Evolutionary conservation across 495 filamentous ascomycete species (phyloP).

Genomic region (Lentithecium fluviatile): DNA sequence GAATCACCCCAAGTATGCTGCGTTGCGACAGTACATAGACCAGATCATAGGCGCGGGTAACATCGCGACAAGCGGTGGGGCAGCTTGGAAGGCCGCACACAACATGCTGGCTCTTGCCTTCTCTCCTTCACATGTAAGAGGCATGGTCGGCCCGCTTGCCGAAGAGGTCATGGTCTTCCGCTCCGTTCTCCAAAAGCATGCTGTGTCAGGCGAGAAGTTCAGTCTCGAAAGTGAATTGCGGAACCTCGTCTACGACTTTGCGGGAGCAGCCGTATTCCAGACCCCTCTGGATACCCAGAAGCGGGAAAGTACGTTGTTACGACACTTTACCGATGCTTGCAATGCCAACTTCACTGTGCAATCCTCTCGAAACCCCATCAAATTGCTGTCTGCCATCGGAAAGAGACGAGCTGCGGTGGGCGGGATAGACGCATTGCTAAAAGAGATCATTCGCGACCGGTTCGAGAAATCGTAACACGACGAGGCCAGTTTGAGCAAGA

Average conservation of each 20-base stretch:
- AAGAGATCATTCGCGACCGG: constrained; percentile 14
- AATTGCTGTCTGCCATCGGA: neutral
- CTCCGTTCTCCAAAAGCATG: constrained; percentile 4
- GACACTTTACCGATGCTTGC: constrained; percentile 5
- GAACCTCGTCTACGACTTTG: constrained; percentile 20
- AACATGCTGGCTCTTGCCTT: constrained; percentile 33
- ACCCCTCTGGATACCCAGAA: constrained; percentile 20
- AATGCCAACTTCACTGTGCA: neutral
- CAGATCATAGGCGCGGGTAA: constrained; percentile 16
- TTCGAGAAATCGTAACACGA: constrained; percentile 5
- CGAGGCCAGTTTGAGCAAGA: constrained; percentile 14
- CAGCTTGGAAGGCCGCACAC: constrained; percentile 24
- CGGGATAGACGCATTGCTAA: neutral
- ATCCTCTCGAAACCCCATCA: constrained; percentile 19
- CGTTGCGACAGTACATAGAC: neutral
- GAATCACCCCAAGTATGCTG: constrained; percentile 20
- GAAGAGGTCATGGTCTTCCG: constrained; percentile 27
- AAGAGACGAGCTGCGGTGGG: neutral
- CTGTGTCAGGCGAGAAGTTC: constrained; percentile 18
- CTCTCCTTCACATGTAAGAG: constrained; percentile 2
- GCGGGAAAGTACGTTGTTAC: constrained; percentile 1
- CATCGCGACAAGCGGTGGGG: constrained; percentile 18
- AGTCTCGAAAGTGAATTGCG: constrained; percentile 7
- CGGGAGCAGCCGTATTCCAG: constrained; percentile 12
- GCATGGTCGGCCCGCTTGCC: constrained; percentile 15